Evolutionary conservation across 1,284 basidiomycete genomes (phyloP), one percentile per base, ranked within the genome.

Genomic region (Neonothopanus nambi): DNA sequence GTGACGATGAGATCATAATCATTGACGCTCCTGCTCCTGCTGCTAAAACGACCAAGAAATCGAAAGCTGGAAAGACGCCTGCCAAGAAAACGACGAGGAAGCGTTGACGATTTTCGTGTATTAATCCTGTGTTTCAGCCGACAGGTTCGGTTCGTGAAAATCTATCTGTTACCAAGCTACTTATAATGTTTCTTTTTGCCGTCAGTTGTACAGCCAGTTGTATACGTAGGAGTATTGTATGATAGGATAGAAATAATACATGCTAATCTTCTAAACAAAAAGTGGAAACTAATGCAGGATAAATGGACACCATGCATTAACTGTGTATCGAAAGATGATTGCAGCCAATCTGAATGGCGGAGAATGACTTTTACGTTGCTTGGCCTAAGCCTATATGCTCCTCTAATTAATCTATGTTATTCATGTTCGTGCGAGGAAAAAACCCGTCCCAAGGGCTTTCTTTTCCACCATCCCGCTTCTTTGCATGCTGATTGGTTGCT

Each of bases 1-100:
- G 72, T 48, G 82, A 85, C 45, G 81, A 83, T 46, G 82, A 84
- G 35, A 66, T 82, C 18, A 78, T 84, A 59, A 74, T 82, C 47
- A 63, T 82, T 2, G 80, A 85, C 37, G 81, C 78, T 1, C 65
- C 72, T 2, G 50, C 63, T 20, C 56, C 70, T 24, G 62, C 58
- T 13, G 48, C 61, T 33, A 63, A 57, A n/a, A 38, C 64, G 21
- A 77, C 75, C 61, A 75, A 71, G 52, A 57, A 62, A 45, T 11
- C 30, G 28, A 81, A 75, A 61, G 65, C 62, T 12, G 71, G 67
- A 47, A 75, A 71, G 52, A 49, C 64, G 5, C 70, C 67, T 28
- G 59, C 61, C 48, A 72, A 76, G 64, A 61, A 63, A 6, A 70
- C 67, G 36, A 61, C 67, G 3, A 78, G 74, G 58, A 72, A 64